A percentile compares a stretch with the other conserved stretches of the same genome.
Conservation (phyloP, 768 basidiomycete genomes). For the Hortiboletus flavorubellus region DNA sequence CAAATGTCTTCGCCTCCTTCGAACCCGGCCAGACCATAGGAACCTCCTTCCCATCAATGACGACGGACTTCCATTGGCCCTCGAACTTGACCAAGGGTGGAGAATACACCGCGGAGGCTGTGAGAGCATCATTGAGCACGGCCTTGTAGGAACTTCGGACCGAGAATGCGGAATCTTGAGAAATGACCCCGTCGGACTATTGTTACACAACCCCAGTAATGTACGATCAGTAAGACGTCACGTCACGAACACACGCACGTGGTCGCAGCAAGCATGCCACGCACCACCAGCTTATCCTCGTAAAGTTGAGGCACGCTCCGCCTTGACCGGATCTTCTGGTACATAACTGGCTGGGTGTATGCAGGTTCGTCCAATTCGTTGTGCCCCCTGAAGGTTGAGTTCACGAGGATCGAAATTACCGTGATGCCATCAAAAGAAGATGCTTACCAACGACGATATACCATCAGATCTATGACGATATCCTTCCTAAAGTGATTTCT, state of each 20-base stretch:
- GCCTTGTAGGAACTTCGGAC: slow-evolving; percentile 59
- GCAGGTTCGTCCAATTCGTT: slow-evolving; percentile 87
- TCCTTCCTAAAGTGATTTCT: slow-evolving; percentile 88
- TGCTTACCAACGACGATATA: slow-evolving; percentile 76
- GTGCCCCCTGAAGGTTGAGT: slow-evolving; percentile 57
- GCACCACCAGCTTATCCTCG: slow-evolving; percentile 72
- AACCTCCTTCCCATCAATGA: slow-evolving; percentile 11
- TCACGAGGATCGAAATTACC: neutral
- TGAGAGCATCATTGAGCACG: slow-evolving; percentile 60
- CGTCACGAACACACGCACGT: neutral
- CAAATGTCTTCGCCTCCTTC: slow-evolving; percentile 50
- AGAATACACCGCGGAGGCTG: slow-evolving; percentile 42
- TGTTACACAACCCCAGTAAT: neutral
- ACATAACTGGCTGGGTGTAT: slow-evolving; percentile 90
- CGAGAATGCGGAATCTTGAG: slow-evolving; percentile 42
- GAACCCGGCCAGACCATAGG: slow-evolving; percentile 57
- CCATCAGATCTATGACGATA: slow-evolving; percentile 84
- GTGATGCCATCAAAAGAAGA: neutral
- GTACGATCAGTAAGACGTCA: neutral
- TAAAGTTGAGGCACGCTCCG: slow-evolving; percentile 79
- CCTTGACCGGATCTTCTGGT: slow-evolving; percentile 76
- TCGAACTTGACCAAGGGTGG: slow-evolving; percentile 56
- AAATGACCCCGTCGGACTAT: slow-evolving; percentile 40
- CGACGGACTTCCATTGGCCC: slow-evolving; percentile 57
- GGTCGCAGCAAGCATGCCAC: slow-evolving; percentile 20